Percentiles rank a stretch among this genome's conserved stretches.
Evolutionary conservation across 139 green algal genomes (phyloP).

Genomic region (Micractinium sp.): DNA sequence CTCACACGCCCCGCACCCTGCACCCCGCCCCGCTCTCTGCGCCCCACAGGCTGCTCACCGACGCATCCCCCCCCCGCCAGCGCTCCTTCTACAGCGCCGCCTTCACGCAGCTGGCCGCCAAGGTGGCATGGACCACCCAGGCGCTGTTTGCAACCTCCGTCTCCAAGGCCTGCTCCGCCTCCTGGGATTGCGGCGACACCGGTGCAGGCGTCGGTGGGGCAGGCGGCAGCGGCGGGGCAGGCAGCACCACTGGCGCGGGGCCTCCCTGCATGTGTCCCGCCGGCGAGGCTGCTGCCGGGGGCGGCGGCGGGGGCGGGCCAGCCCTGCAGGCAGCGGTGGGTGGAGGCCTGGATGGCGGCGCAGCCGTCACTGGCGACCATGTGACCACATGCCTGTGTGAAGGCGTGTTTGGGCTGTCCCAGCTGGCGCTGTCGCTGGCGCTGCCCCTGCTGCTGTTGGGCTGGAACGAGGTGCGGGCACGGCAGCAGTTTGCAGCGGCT

Average conservation of each 20-base stretch:
- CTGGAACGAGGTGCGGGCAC: background rate
- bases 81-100: background rate
- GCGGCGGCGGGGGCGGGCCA: background rate
- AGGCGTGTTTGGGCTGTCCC: background rate
- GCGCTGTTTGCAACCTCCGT: background rate
- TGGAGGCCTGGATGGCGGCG: background rate
- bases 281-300: background rate
- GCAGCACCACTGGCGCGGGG: background rate
- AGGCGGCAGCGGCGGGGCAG: background rate
- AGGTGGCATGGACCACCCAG: background rate
- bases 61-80: background rate
- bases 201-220: too few relatives aligned
- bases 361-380: background rate
- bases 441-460: conserved; percentile 1
- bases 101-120: background rate
- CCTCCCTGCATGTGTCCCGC: background rate
- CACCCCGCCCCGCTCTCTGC: background rate
- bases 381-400: conserved; percentile 13
- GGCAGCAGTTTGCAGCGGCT: background rate
- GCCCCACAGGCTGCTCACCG: background rate
- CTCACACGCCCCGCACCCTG: background rate
- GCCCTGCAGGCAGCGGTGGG: background rate
- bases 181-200: background rate
- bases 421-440: conserved; percentile 11
- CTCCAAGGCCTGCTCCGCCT: background rate